phyloP scores from a whole-genome alignment of 805 yeast genomes.

The Ogataea wickerhamii region DNA sequence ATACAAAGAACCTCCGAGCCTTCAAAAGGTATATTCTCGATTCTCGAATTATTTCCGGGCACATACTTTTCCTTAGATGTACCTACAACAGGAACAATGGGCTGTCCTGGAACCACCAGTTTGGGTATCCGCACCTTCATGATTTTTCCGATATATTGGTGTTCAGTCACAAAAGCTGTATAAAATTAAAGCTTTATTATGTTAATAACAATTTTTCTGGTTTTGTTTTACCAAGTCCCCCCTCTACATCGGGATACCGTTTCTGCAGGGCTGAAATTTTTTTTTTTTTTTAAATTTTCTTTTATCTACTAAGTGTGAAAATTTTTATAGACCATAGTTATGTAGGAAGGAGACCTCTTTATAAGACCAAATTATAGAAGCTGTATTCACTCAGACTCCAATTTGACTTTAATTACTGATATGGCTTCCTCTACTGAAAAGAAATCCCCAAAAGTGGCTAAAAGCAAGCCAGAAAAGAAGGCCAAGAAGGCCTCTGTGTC shows the following conservation, averaged over 20 bases:
- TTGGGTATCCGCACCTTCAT: conserved; percentile 35
- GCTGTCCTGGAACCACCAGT: conserved; percentile 76
- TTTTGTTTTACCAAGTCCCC: neutral
- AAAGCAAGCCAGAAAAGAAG: conserved; percentile 15
- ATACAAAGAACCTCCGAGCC: conserved; percentile 38
- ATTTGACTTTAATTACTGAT: too few species aligned
- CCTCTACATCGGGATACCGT: neutral
- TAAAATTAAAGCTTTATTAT: too few species aligned
- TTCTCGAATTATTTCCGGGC: conserved; percentile 64
- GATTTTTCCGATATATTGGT: neutral
- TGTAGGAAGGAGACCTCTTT: too few species aligned
- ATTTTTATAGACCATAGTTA: too few species aligned
- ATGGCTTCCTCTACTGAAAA: conserved; percentile 7
- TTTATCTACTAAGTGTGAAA: neutral
- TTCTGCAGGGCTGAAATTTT: conserved; percentile 2
- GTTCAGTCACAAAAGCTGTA: too few species aligned
- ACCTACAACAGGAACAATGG: conserved; percentile 54
- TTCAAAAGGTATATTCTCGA: conserved; percentile 42
- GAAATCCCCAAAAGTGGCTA: conserved; percentile 20
- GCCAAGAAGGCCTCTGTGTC: conserved; percentile 10
- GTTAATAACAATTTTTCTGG: too few species aligned
- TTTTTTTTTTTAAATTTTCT: neutral
- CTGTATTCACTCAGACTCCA: too few species aligned
- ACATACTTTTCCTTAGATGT: conserved; percentile 39
- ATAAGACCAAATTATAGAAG: too few species aligned